Evolutionary conservation across 2,329 filamentous ascomycete species (phyloP).

Genomic region (Westerdykella ornata): DNA sequence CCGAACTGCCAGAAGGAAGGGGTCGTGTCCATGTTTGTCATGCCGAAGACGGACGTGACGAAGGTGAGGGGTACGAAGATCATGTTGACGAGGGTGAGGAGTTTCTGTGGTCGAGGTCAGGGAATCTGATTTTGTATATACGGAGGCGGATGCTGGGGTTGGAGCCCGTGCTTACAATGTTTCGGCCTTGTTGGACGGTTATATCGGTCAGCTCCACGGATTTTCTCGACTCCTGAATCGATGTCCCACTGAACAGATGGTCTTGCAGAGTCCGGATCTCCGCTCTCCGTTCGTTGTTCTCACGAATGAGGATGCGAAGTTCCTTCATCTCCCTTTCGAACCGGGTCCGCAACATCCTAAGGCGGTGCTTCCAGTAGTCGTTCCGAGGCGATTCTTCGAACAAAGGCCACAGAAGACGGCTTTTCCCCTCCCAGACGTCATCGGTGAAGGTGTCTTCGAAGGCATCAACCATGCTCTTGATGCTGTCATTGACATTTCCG

Average conservation of each 20-base stretch:
- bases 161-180: constrained; percentile 46
- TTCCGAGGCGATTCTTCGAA: constrained; percentile 43
- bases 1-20: constrained; percentile 38
- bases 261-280: constrained; percentile 54
- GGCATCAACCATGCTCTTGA: constrained; percentile 52
- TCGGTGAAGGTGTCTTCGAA: constrained; percentile 54
- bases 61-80: constrained; percentile 48
- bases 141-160: background rate
- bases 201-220: constrained; percentile 51
- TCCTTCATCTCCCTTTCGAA: constrained; percentile 49
- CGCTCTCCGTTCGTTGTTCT: constrained; percentile 50
- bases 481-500: constrained; percentile 53
- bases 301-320: constrained; percentile 43
- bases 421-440: constrained; percentile 52
- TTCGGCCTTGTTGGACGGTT: constrained; percentile 53
- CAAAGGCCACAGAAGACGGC: constrained; percentile 52
- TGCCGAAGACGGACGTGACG: constrained; percentile 54
- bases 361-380: constrained; percentile 45
- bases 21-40: constrained; percentile 41
- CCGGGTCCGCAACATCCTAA: constrained; percentile 44
- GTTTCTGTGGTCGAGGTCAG: background rate
- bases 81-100: constrained; percentile 50
- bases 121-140: background rate
- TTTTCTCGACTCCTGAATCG: constrained; percentile 54
- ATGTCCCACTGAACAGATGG: constrained; percentile 58